phyloP scores from a whole-genome alignment of 345 rosid species.

The Dimocarpus longan region DNA sequence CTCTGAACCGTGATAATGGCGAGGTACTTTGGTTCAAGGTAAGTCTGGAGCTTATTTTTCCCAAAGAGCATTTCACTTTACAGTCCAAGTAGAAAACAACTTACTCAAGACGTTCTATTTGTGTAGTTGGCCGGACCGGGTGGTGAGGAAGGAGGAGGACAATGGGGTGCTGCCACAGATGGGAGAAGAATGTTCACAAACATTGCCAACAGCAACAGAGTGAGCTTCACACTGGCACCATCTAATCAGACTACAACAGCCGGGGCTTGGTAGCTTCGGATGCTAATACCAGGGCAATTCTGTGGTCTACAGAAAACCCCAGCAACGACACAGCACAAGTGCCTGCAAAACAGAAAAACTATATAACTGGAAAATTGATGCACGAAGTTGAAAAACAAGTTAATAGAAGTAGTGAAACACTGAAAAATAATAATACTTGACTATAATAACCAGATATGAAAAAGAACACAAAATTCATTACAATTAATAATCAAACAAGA shows the following conservation, averaged over 20 bases:
- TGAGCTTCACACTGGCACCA: slow-evolving; percentile 41
- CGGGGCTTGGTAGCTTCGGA: slow-evolving; percentile 47
- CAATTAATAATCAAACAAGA: neutral
- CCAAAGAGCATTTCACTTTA: neutral
- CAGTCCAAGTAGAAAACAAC: neutral
- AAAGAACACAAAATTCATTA: neutral
- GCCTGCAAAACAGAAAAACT: slow-evolving; percentile 22
- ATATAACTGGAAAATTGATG: neutral
- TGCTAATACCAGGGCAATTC: slow-evolving; percentile 38
- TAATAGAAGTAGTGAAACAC: neutral
- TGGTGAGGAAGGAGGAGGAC: slow-evolving; percentile 38
- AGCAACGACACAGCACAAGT: slow-evolving; percentile 41
- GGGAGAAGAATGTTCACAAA: slow-evolving; percentile 38
- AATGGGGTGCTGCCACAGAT: slow-evolving; percentile 49
- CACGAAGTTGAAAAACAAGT: slow-evolving; percentile 2
- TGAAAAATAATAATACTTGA: neutral
- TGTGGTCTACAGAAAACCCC: slow-evolving; percentile 49
- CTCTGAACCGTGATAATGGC: slow-evolving; percentile 25
- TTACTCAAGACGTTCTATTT: neutral
- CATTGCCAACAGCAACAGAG: slow-evolving; percentile 40
- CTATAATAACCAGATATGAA: neutral
- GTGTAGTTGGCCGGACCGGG: slow-evolving; percentile 47
- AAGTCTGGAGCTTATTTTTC: neutral
- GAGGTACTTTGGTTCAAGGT: slow-evolving; percentile 27
- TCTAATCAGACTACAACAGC: slow-evolving; percentile 41